phyloP scores from a whole-genome alignment of 805 yeast species.

The Wickerhamia fluorescens region DNA sequence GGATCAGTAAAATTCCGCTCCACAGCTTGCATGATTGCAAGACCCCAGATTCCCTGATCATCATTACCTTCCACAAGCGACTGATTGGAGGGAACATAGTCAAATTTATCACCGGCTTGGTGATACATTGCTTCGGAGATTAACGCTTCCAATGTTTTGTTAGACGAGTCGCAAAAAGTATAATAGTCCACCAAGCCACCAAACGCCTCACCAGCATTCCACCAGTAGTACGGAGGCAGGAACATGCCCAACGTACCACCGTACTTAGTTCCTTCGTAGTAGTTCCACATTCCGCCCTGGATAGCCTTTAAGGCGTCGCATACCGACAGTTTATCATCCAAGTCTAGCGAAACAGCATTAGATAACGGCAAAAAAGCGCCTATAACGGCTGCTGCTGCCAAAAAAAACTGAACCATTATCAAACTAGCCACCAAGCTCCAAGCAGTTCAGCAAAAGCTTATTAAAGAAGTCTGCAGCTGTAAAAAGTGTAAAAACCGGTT shows the following conservation, averaged over 20 bases:
- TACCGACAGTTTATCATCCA: constrained; percentile 27
- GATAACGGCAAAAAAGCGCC: too few species aligned
- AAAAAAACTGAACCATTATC: too few species aligned
- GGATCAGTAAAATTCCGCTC: constrained; percentile 45
- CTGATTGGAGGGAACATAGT: constrained; percentile 41
- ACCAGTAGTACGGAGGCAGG: constrained; percentile 42
- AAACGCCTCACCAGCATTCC: constrained; percentile 48
- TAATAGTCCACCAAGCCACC: constrained; percentile 39
- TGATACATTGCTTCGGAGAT: constrained; percentile 35
- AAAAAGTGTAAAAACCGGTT: too few species aligned
- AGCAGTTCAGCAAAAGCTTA: too few species aligned
- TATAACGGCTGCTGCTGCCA: too few species aligned
- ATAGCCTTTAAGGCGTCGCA: constrained; percentile 33
- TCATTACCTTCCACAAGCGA: constrained; percentile 44
- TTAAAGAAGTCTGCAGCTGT: too few species aligned
- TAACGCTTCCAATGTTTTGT: constrained; percentile 20
- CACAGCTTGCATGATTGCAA: constrained; percentile 41
- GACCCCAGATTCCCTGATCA: constrained; percentile 49
- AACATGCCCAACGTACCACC: constrained; percentile 46
- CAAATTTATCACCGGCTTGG: constrained; percentile 35
- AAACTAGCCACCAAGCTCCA: too few species aligned
- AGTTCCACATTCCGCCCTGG: constrained; percentile 36
- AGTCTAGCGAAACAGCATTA: constrained; percentile 32
- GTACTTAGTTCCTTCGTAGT: constrained; percentile 33
- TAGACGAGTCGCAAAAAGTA: constrained; percentile 29